Evolutionary conservation across 495 filamentous ascomycete genomes (phyloP).

Genomic region (Penicillium chermesinum): DNA sequence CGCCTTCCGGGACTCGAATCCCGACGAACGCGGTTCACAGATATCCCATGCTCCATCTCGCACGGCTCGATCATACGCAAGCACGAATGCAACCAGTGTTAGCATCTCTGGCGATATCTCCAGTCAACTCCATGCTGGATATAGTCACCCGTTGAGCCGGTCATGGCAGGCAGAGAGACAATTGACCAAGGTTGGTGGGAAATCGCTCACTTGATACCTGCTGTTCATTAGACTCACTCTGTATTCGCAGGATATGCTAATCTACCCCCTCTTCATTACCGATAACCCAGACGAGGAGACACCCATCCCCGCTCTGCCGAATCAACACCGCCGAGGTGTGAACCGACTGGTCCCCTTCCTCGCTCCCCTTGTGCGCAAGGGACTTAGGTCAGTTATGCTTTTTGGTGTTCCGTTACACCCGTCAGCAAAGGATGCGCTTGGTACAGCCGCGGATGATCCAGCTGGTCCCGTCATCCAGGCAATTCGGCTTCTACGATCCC

Average conservation of each 20-base stretch:
- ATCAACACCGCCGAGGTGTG: conserved; percentile 79
- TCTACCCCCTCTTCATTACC: conserved; percentile 94
- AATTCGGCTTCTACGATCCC: conserved; percentile 73
- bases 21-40: conserved; percentile 57
- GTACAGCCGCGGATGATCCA: conserved; percentile 91
- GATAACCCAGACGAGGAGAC: conserved; percentile 90
- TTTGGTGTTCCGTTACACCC: conserved; percentile 86
- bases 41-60: conserved; percentile 66
- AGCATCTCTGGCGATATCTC: conserved; percentile 90
- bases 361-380: conserved; percentile 77
- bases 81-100: conserved; percentile 87
- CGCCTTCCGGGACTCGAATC: conserved; percentile 60
- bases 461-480: conserved; percentile 82
- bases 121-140: conserved; percentile 92
- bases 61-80: conserved; percentile 72
- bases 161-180: conserved; percentile 96
- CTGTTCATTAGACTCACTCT: background rate
- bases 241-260: conserved; percentile 73
- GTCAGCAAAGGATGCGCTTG: conserved; percentile 80
- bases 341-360: conserved; percentile 83
- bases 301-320: conserved; percentile 81
- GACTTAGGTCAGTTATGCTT: conserved; percentile 85
- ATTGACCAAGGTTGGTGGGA: conserved; percentile 75
- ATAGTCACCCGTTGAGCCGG: conserved; percentile 83
- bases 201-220: background rate